Evolutionary conservation across 495 filamentous ascomycete genomes (phyloP), one percentile per base, ranked within the genome.

Genomic region (Glonium stellatum): DNA sequence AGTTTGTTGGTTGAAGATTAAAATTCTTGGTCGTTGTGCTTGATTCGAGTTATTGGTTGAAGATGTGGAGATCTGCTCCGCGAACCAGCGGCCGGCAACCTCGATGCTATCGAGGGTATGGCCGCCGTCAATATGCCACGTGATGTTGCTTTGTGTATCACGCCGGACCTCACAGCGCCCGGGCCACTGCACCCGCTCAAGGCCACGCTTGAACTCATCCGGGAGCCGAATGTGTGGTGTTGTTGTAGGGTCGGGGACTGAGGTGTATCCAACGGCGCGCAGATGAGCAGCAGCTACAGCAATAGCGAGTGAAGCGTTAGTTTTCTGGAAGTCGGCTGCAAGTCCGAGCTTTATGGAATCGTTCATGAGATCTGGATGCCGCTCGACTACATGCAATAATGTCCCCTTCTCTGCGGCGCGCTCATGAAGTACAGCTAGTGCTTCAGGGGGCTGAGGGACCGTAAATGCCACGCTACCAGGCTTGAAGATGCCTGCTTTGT

Each of bases 1-100:
- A 11, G 86, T 90, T 69, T 97, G 92, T 67, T 98, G 93, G 73
- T 98, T 98, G 80, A 97, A 98, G 53, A 98, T 84, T 55, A 98
- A 76, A 54, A 91, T 83, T n/a, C 84, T 79, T 2, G 61, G 41
- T 51, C 21, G 31, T 5, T 52, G 46, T 41, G 31, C 51, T 12
- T 31, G n/a, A 27, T 41, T 18, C 34, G 21, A 36, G 31, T 5
- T 52, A 27, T n/a, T 23, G 0, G 65, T 11, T 19, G 57, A 23
- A 27, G 53, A 19, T 71, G 71, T 0, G 19, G 63, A 13, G 54
- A 65, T 76, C 44, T 81, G 76, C 5, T 76, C 78, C 3, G 80
- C 80, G 65, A 97, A 97, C 93, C 93, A 98, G 36, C 78, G 77
- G 3, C 83, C 86, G 1, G 88, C 87, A 65, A 87, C 78, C 58